Percentiles rank a stretch among this genome's conserved stretches.
These are phyloP conservation scores for Telfairia occidentalis DNA, from an alignment of 331 rosid species.

Conservation along the genomic window DNA sequence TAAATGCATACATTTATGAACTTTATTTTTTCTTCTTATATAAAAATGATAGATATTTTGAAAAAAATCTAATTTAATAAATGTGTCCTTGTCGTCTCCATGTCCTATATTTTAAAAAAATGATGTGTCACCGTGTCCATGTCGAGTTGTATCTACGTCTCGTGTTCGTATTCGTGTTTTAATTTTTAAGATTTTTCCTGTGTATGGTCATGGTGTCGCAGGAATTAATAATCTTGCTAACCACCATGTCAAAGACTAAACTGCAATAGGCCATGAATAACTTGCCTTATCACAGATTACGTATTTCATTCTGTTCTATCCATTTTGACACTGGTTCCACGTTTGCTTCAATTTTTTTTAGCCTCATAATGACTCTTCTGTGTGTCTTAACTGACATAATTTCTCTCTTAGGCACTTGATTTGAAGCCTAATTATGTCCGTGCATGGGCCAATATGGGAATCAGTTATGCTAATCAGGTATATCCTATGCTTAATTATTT, in stretches of 20 bases:
- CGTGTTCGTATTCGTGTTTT: too few species aligned
- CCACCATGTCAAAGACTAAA: background rate
- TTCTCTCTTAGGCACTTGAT: slow-evolving; percentile 65
- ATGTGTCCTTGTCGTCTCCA: too few species aligned
- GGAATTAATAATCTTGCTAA: background rate
- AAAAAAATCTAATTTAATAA: too few species aligned
- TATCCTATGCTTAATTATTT: slow-evolving; percentile 4
- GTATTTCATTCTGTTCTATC: background rate
- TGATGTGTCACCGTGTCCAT: too few species aligned
- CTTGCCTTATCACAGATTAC: background rate
- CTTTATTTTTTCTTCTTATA: too few species aligned
- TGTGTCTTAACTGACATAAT: slow-evolving; percentile 5
- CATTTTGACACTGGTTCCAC: background rate
- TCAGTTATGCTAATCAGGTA: slow-evolving; percentile 98
- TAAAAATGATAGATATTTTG: too few species aligned
- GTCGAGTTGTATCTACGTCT: too few species aligned
- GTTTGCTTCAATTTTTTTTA: background rate
- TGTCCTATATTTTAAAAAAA: too few species aligned
- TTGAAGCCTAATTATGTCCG: slow-evolving; percentile 98
- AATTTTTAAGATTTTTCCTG: background rate
- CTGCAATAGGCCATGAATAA: background rate
- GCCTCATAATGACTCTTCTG: background rate
- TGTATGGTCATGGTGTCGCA: background rate
- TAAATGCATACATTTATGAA: too few species aligned
- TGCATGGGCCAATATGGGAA: slow-evolving; percentile 99